phyloP scores from a whole-genome alignment of 1,284 basidiomycete genomes.

The Cryptococcus sp. region DNA sequence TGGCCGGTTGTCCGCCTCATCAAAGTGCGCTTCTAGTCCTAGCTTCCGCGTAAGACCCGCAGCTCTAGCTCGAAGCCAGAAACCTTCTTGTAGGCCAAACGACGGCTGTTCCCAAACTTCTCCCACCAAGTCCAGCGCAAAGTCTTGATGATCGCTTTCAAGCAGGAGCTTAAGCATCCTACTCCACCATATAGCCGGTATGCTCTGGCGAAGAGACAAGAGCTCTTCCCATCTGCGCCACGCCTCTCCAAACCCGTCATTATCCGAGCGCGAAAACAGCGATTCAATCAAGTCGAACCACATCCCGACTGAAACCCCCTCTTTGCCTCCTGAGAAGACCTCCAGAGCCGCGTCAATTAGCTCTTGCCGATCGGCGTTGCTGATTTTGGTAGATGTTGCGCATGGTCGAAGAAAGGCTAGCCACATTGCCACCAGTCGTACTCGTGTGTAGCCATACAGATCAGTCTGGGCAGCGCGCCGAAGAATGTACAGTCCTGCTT shows the following conservation, averaged over 20 bases:
- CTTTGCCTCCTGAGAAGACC: slow-evolving; percentile 12
- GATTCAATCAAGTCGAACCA: slow-evolving; percentile 13
- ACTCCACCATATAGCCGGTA: slow-evolving; percentile 8
- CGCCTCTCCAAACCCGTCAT: slow-evolving; percentile 10
- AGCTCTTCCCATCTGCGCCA: slow-evolving; percentile 12
- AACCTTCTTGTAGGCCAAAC: slow-evolving; percentile 7
- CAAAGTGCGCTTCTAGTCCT: slow-evolving; percentile 4
- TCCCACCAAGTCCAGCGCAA: slow-evolving; percentile 12
- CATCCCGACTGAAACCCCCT: slow-evolving; percentile 4
- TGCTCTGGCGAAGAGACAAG: not conserved
- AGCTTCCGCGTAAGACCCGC: slow-evolving; percentile 8
- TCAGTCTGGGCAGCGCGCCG: slow-evolving; percentile 1
- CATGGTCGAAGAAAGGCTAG: slow-evolving; percentile 11
- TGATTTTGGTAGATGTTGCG: slow-evolving; percentile 2
- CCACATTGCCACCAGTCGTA: slow-evolving; percentile 14
- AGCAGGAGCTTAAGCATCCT: slow-evolving; percentile 10
- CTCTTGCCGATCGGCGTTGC: slow-evolving; percentile 4
- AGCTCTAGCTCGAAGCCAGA: slow-evolving; percentile 13
- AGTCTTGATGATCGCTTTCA: slow-evolving; percentile 1
- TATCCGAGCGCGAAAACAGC: slow-evolving; percentile 5
- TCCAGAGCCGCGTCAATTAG: slow-evolving; percentile 15
- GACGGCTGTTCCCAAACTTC: slow-evolving; percentile 5
- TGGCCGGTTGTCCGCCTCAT: not conserved
- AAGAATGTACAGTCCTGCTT: slow-evolving; percentile 15
- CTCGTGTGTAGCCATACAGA: slow-evolving; percentile 10